Evolutionary conservation across 179 eudicot species (phyloP).

Genomic region (Silene noctiflora): DNA sequence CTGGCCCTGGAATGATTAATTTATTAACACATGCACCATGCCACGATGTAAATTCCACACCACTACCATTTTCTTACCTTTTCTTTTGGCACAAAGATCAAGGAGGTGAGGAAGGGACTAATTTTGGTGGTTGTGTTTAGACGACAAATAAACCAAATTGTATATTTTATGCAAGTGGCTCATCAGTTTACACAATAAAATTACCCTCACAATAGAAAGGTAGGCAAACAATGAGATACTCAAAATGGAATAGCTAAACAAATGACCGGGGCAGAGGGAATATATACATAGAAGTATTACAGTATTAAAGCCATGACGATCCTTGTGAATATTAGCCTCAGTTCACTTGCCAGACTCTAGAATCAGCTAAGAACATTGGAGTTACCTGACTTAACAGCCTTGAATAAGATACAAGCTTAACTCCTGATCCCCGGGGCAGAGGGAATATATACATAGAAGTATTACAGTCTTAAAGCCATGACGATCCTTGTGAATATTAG

Average conservation of each 20-base stretch:
- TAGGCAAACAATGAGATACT: not conserved
- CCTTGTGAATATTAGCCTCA: not conserved
- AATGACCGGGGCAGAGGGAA: too few relatives aligned
- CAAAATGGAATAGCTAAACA: not conserved
- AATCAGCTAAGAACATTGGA: conserved; percentile 4
- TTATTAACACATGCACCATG: conserved; percentile 3
- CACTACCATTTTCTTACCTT: not conserved
- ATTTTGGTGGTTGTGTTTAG: too few relatives aligned
- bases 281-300: not conserved
- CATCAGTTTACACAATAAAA: too few relatives aligned
- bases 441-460: too few relatives aligned
- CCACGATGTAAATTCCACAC: too few relatives aligned
- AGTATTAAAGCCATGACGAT: not conserved
- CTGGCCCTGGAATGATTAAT: conserved; percentile 49
- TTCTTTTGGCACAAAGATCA: too few relatives aligned
- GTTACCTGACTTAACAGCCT: conserved; percentile 68
- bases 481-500: not conserved
- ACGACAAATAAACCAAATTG: too few relatives aligned
- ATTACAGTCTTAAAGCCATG: not conserved
- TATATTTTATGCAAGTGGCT: too few relatives aligned
- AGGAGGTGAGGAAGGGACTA: too few relatives aligned
- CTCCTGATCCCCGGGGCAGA: conserved; percentile 63
- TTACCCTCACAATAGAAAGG: too few relatives aligned
- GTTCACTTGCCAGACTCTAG: not conserved
- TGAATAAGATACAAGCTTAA: conserved; percentile 67